Evolutionary conservation across 306 rosid genomes (phyloP), one percentile per base, ranked within the genome.

Genomic region (Quercus mongolica): DNA sequence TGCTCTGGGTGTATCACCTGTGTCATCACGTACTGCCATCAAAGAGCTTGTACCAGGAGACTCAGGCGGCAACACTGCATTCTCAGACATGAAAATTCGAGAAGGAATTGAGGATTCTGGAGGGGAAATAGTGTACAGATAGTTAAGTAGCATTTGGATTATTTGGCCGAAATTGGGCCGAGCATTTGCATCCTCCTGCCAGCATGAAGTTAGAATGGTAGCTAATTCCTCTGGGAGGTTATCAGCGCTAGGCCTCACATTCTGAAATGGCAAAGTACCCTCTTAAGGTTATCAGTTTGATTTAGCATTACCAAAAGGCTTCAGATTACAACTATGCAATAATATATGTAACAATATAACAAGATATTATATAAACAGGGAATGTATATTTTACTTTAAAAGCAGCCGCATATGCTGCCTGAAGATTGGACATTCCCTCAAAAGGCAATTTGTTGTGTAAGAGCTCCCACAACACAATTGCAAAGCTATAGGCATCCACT

Each of bases 361-460:
- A 57, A 67, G 56, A 63, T 55, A 20, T 25, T 18, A 18, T 41
- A 15, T 26, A 59, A 65, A 69, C 6, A 25, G 41, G 73, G 49
- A 78, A 35, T 76, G 52, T 58, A 21, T 21, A 41, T 31, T 74
- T 85, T 79, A 94, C 98, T 84, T 94, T 94, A 76, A 94, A 92
- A 65, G 98, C 97, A 23, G 98, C 97, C 10, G 97, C 97, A 87
- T 94, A 94, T 64, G 97, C 97, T 38, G 98, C 98, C 79, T 94
- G 97, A 59, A 94, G 98, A 84, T 94, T 94, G 72, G 98, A 92
- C 98, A 94, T 94, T 90, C 98, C 98, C 90, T 94, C 94, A 67
- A 94, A 94, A 28, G 98, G 98, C 87, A 92, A 82, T 82, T 85
- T 94, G 89, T 94, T 94, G 89, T 92, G 92, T 9, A 94, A 87